Base-by-base conservation (phyloP, 768 basidiomycete genomes). In the Kwoniella botswanensis region DNA sequence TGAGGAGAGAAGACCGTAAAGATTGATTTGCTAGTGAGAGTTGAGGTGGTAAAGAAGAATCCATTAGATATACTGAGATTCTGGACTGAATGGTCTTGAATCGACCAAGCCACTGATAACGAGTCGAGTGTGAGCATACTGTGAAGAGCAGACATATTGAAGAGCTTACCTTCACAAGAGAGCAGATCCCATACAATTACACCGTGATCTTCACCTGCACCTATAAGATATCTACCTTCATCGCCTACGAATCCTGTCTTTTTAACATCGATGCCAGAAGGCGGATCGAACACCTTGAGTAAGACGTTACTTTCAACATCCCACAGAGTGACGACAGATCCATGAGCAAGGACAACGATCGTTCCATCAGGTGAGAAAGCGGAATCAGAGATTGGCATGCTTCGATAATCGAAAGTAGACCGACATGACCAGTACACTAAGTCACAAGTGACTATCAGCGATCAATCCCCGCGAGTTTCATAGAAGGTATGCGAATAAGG, bases 281-380 rank as follows among this genome's bases (percentile, higher is more conserved):
- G 52, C 86, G 86, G 29, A 87, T 87, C 71, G 18, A 94, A 85
- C 0, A 88, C 88, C 55, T 88, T 88, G 21, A 87, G 85, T 17
- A 92, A 84, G 24, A 86, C 82, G 71, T 89, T 90, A 24, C 88
- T 89, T 22, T 85, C 76, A 0, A 92, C 87, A 76, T 93, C 90
- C 83, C 92, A 97, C 6, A 98, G 82, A 5, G 89, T 88, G 63
- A 95, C 86, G 70, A 88, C 88, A 17, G 87, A 79, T 0, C 89
- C 89, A 63, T 91, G 87, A 13, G 90, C 86, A 22, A 95, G 87
- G 13, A 91, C 91, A 57, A 98, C 85, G 42, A 99, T 86, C 5
- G 94, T 94, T 10, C 89, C 91, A 81, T 99, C 97, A 4, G 86
- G 87, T 6, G 95, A 93, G 90, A 94, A 97, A 1, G 89, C 87